Evolutionary conservation across 1,284 basidiomycete species (phyloP).

Genomic region (Microstroma glucosiphilum): DNA sequence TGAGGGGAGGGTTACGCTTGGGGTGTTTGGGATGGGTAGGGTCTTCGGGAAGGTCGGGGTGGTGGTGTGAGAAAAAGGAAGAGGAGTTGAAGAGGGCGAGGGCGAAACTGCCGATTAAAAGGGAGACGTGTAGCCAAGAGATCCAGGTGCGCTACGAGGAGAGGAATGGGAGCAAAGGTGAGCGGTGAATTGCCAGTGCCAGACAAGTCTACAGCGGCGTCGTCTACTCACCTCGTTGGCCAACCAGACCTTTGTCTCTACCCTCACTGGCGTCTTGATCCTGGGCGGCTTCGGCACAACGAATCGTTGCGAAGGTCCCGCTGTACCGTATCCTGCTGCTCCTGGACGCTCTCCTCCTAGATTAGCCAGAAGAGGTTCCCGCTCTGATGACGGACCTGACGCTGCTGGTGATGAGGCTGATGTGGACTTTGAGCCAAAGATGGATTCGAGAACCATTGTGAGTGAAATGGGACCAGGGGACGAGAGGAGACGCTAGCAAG

Average conservation of each 20-base stretch:
- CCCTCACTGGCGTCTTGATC: slow-evolving; percentile 39
- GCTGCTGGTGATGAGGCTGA: too few species aligned
- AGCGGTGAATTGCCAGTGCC: background rate
- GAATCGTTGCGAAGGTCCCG: too few species aligned
- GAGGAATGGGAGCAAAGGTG: background rate
- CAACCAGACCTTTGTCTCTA: slow-evolving; percentile 51
- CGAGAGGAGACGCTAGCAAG: too few species aligned
- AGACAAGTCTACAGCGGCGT: background rate
- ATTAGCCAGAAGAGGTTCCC: too few species aligned
- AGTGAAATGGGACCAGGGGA: too few species aligned
- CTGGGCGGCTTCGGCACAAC: slow-evolving; percentile 55
- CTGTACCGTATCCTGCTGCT: too few species aligned
- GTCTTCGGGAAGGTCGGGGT: slow-evolving; percentile 11
- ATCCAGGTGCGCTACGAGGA: slow-evolving; percentile 62
- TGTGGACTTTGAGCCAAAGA: too few species aligned
- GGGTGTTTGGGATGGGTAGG: slow-evolving; percentile 55
- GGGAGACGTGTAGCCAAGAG: slow-evolving; percentile 77
- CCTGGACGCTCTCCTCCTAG: too few species aligned
- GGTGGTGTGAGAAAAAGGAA: slow-evolving; percentile 39
- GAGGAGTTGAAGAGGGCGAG: slow-evolving; percentile 83
- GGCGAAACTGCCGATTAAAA: slow-evolving; percentile 78
- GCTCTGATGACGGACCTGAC: too few species aligned
- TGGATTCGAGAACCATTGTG: too few species aligned
- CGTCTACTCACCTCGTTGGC: slow-evolving; percentile 54
- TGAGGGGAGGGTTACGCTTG: background rate